Percentiles rank a stretch among this genome's conserved stretches.
Evolutionary conservation across 1,284 basidiomycete genomes (phyloP).

Genomic region (Leccinum pachyderme): DNA sequence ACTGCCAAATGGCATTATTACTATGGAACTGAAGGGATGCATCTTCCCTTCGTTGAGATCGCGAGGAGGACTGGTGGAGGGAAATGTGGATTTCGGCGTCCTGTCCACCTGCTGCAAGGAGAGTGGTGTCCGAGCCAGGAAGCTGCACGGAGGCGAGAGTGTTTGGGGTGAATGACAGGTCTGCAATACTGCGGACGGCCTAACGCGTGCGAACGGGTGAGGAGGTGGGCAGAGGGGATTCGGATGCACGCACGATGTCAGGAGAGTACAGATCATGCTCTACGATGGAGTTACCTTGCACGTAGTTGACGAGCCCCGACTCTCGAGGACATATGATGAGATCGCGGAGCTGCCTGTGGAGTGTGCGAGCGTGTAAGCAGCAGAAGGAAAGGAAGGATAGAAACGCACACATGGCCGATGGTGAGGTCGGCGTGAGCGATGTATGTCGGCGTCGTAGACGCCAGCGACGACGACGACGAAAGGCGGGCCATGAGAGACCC

Average conservation of each 20-base stretch:
- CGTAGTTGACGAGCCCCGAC: conserved; percentile 66
- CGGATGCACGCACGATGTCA: conserved; percentile 44
- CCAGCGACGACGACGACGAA: conserved; percentile 42
- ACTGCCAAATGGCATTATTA: conserved; percentile 50
- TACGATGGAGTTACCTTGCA: conserved; percentile 54
- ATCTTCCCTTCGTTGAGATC: conserved; percentile 22
- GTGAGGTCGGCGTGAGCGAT: conserved; percentile 49
- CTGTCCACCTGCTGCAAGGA: conserved; percentile 83
- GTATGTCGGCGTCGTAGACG: conserved; percentile 44
- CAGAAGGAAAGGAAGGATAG: neutral
- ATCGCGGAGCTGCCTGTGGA: conserved; percentile 67
- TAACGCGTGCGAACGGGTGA: conserved; percentile 27
- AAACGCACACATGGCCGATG: conserved; percentile 71
- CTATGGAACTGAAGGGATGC: conserved; percentile 17
- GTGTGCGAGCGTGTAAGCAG: conserved; percentile 1
- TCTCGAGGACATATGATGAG: conserved; percentile 72
- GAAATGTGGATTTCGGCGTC: conserved; percentile 78
- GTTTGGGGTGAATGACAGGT: conserved; percentile 64
- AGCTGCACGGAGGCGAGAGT: conserved; percentile 65
- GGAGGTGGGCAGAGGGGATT: conserved; percentile 11
- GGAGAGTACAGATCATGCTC: conserved; percentile 62
- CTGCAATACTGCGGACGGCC: conserved; percentile 50
- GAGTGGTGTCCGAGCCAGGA: conserved; percentile 49
- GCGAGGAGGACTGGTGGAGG: conserved; percentile 39
- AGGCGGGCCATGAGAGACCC: conserved; percentile 44